Evolutionary conservation across 208 protist genomes (phyloP), one percentile per base, ranked within the genome.

Genomic region (Leishmania major): DNA sequence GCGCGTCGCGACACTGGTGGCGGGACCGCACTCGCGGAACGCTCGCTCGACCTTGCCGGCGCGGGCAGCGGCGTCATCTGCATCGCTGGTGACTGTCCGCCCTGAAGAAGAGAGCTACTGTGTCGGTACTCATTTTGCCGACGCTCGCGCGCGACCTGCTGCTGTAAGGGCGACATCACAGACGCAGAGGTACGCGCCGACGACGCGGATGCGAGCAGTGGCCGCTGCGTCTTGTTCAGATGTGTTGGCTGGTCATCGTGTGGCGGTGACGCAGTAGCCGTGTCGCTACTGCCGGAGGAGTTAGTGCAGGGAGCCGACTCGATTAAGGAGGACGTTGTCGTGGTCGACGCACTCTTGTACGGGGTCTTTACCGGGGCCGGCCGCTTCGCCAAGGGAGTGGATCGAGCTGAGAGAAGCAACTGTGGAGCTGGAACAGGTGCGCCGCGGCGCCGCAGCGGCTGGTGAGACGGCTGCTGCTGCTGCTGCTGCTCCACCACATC

Each of bases 381-480:
- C 22, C 13, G 25, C 43, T 51, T 51, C 70, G 43, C 35, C 15
- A 76, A 75, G 35, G 78, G 53, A n/a, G 77, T 74, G 19, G 82
- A 79, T 22, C 28, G 76, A 57, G 40, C 37, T 49, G 82, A 82
- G 55, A 76, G 57, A 28, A 69, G 40, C 53, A 78, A 40, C 31
- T 72, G 28, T 57, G 82, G 82, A 5, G 77, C 77, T 13, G 77
- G 82, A 43, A 85, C 77, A 10, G 82, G 77, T 3, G 49, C 82
- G 11, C 82, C 82, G 51, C 72, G 77, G 45, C 82, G 82, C 13
- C 82, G 69, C 73, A 82, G 62, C 8, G 81, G 70, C 62, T 80
- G 81, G 67, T 43, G 81, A 1, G 51, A 62, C 10, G 57, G 76
- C 47, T n/a, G 71, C 28, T 11, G 51, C 40, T 40, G 49, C 8